Evolutionary conservation across 2,329 filamentous ascomycete genomes (phyloP), one percentile per base, ranked within the genome.

Genomic region (Phialophora expanda): DNA sequence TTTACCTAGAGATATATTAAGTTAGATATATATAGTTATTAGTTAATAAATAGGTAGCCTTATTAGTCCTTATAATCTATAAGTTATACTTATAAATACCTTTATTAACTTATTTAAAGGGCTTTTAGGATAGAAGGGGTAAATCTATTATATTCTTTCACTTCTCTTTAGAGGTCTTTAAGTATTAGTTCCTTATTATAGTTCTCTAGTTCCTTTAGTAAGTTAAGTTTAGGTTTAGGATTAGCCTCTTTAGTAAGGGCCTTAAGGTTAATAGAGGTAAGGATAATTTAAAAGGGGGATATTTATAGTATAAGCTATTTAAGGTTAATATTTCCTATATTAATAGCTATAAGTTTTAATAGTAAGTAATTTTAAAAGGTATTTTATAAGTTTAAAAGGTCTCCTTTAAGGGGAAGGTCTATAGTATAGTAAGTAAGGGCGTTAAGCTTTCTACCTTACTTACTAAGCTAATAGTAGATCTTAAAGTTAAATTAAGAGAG

Each of bases 1-100:
- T 54, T 54, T 30, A 30, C 26, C 22, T 22, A 3, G 22, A 54
- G 51, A 17, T 24, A 24, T 14, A 24, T 54, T 28, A 46, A 46
- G 41, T 46, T 46, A 14, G n/a, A 7, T 46, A 46, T 46, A 46
- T 46, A 46, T 46, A 14, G n/a, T 46, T 46, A 14, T 20, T 46
- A 14, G n/a, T 46, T 46, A 28, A 54, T 30, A 30, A 24, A 54
- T 26, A 54, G 20, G 22, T 26, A 26, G 20, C 51, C 22, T 54
- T 54, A 54, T 54, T 28, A 28, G 22, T 54, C 51, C 17, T 54
- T 17, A 30, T 26, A 54, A 28, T 54, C 28, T 28, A 28, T 24
- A 17, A 54, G 51, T 28, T 54, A 54, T 26, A 54, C 51, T 24
- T 54, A 54, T 5, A 22, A 14, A 26, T 54, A 54, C 28, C 26